A percentile compares a stretch with the other conserved stretches of the same genome.
These are phyloP conservation scores for Voacanga thouarsii DNA, from an alignment of 257 asterid species.

Conservation along the genomic window DNA sequence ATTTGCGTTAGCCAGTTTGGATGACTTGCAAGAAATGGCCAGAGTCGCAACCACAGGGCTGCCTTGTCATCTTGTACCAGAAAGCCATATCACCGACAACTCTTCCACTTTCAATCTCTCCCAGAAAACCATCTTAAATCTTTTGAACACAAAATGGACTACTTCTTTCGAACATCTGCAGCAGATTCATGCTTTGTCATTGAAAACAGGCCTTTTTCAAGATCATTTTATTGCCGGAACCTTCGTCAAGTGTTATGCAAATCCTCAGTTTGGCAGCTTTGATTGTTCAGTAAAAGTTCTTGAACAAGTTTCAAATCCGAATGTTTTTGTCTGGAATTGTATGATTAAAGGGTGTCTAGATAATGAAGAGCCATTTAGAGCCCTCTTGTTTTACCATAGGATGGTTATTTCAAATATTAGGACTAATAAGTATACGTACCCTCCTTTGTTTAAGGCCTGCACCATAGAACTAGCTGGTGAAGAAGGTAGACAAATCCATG, in stretches of 20 bases:
- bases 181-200: slow-evolving; percentile 43
- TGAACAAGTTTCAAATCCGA: slow-evolving; percentile 35
- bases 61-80: slow-evolving; percentile 21
- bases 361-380: slow-evolving; percentile 23
- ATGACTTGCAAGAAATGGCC: slow-evolving; percentile 4
- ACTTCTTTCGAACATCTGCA: slow-evolving; percentile 32
- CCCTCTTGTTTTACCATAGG: slow-evolving; percentile 30
- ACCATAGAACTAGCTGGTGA: slow-evolving; percentile 18
- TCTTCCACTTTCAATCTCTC: slow-evolving; percentile 17
- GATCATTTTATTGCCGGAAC: slow-evolving; percentile 49
- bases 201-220: slow-evolving; percentile 43
- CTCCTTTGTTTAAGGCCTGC: slow-evolving; percentile 45
- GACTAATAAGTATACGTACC: slow-evolving; percentile 26
- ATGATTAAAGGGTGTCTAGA: slow-evolving; percentile 37
- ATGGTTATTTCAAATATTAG: slow-evolving; percentile 25
- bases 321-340: slow-evolving; percentile 44
- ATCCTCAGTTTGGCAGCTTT: slow-evolving; percentile 35
- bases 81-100: slow-evolving; percentile 9
- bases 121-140: slow-evolving; percentile 36
- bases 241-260: slow-evolving; percentile 38
- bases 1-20: neutral
- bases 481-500: slow-evolving; percentile 41
- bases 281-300: slow-evolving; percentile 21
- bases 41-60: slow-evolving; percentile 8
- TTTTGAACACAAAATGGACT: slow-evolving; percentile 38